These are phyloP conservation scores for Aspergillus brunneoviolaceus DNA, from an alignment of 2,329 filamentous ascomycete genomes.

Conservation along the genomic window DNA sequence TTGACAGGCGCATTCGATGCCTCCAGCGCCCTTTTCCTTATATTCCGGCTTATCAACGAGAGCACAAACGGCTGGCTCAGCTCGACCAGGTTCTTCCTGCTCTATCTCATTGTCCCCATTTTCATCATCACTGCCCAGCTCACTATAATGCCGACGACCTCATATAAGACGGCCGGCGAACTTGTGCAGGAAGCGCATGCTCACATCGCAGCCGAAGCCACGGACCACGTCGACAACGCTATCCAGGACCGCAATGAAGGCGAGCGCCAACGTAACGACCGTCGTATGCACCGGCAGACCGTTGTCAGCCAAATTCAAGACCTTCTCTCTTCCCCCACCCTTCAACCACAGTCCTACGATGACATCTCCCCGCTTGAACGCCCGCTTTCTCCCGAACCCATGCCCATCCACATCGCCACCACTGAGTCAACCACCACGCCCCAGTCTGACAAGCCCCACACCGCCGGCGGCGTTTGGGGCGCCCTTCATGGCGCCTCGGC, in stretches of 20 bases:
- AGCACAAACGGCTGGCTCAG: slow-evolving; percentile 58
- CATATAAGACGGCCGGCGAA: slow-evolving; percentile 83
- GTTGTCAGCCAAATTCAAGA: slow-evolving; percentile 70
- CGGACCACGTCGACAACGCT: slow-evolving; percentile 57
- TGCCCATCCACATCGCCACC: slow-evolving; percentile 1
- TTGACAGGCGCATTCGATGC: slow-evolving; percentile 82
- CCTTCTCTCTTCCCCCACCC: slow-evolving; percentile 58
- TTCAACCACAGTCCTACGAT: slow-evolving; percentile 7
- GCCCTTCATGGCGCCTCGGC: slow-evolving; percentile 40
- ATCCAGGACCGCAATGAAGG: slow-evolving; percentile 51
- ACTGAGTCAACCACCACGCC: slow-evolving; percentile 41
- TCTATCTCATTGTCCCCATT: slow-evolving; percentile 68
- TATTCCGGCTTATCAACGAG: slow-evolving; percentile 71
- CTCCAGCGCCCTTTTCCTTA: slow-evolving; percentile 73
- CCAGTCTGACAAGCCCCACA: slow-evolving; percentile 27
- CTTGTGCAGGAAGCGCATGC: slow-evolving; percentile 70
- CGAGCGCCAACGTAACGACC: slow-evolving; percentile 52
- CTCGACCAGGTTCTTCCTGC: slow-evolving; percentile 67
- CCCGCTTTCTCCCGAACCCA: slow-evolving; percentile 28
- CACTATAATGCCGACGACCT: slow-evolving; percentile 69
- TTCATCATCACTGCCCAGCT: slow-evolving; percentile 67
- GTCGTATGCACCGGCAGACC: slow-evolving; percentile 60
- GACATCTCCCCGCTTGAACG: slow-evolving; percentile 9
- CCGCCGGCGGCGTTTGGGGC: slow-evolving; percentile 71
- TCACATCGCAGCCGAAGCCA: slow-evolving; percentile 52